Evolutionary conservation across 768 basidiomycete species (phyloP).

Genomic region (Trametes coccinea): DNA sequence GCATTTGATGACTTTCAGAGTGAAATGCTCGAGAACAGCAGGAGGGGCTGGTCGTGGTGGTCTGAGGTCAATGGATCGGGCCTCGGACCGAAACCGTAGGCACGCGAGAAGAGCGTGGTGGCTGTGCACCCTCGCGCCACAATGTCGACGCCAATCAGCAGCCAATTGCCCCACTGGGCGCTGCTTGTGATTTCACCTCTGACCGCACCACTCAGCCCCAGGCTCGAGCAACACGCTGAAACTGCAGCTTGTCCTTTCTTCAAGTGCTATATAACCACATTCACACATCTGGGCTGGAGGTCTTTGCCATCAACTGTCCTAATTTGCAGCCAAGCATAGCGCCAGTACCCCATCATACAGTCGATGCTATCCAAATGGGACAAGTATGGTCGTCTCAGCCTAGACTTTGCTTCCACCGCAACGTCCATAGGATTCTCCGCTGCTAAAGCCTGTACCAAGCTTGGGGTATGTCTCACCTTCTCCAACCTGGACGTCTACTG

Average conservation of each 20-base stretch:
- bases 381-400: slow-evolving; percentile 51
- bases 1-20: too few relatives aligned
- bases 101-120: not conserved
- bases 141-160: not conserved
- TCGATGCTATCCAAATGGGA: slow-evolving; percentile 37
- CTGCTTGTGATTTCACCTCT: not conserved
- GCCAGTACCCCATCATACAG: not conserved
- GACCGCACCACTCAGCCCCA: too few relatives aligned
- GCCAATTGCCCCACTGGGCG: too few relatives aligned
- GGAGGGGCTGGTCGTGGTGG: too few relatives aligned
- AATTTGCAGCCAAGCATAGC: not conserved
- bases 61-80: too few relatives aligned
- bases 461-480: slow-evolving; percentile 54
- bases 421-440: slow-evolving; percentile 67
- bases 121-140: slow-evolving; percentile 2
- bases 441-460: slow-evolving; percentile 63
- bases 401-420: slow-evolving; percentile 66
- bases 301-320: not conserved
- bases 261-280: too few relatives aligned
- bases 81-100: not conserved
- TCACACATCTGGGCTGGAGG: too few relatives aligned
- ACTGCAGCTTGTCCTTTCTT: not conserved
- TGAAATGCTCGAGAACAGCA: too few relatives aligned
- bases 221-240: too few relatives aligned
- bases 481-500: slow-evolving; percentile 9